Conservation (phyloP, 176 grass and related monocot genomes). For the barley (Hordeum vulgare) region MorexV3_pseudomolecules_assembly NC_058520.1:505090158-505090657, state of each 20-base stretch:
- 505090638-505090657: background rate
- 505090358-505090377: background rate
- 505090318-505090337: constrained; percentile 5
- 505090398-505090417: background rate
- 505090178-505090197: constrained; percentile 30
- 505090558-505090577: background rate
- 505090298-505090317: background rate
- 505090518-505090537: background rate
- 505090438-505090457: background rate
- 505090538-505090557: background rate
- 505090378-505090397: constrained; percentile 21
- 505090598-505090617: background rate
- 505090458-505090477: background rate
- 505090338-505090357: constrained; percentile 1
- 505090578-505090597: background rate
- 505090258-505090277: constrained; percentile 31
- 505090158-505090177: background rate
- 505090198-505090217: constrained; percentile 9
- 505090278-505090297: constrained; percentile 21
- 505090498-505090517: background rate
- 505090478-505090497: background rate
- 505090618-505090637: too few relatives aligned
- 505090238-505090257: constrained; percentile 12
- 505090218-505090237: constrained; percentile 12
- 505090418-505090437: background rate